Base-by-base conservation (phyloP, 345 rosid species). In the Aegle marmelos region DNA sequence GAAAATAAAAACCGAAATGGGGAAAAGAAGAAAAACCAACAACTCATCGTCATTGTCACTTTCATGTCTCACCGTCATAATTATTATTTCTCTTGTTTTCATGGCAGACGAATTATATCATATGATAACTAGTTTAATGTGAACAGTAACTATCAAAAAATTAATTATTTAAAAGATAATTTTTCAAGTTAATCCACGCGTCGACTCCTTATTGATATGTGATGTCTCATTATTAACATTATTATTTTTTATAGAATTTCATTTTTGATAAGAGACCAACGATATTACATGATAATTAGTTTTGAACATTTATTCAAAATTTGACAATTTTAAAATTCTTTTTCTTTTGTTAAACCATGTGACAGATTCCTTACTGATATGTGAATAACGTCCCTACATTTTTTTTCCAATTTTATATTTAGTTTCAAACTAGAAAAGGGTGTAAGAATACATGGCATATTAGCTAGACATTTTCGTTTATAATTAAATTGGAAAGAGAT, bases 401-500 rank as follows among this genome's bases (percentile, higher is more conserved):
- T 21, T 53, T 4, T 6, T 53, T 53, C 57, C 2, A 1, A 5
- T 58, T 68, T 48, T 71, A 71, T 19, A 24, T 37, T 78, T 33
- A 24, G 24, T 64, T 25, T 13, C 11, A 13, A 21, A 34, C 25
- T 34, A 71, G 6, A 57, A 24, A 48, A 70, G 75, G 63, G 31
- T 57, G 0, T 16, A 27, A 9, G 68, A 75, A 72, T 75, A 11
- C 50, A 61, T 5, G 58, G 65, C 78, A 39, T 30, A 41, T 76
- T 66, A 68, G 28, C 70, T 14, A 10, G 45, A 48, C 37, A 25
- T n/a, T 9, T 57, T 59, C 31, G 21, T 60, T 45, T 19, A 28
- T 17, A 59, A 56, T 65, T 56, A 61, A 79, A 74, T 56, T 30
- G n/a, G 87, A 85, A 78, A 82, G 85, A 70, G 82, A 82, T 41